These are phyloP conservation scores for Aspergillus proliferans DNA, from an alignment of 2,329 filamentous ascomycete species.

Conservation along the genomic window DNA sequence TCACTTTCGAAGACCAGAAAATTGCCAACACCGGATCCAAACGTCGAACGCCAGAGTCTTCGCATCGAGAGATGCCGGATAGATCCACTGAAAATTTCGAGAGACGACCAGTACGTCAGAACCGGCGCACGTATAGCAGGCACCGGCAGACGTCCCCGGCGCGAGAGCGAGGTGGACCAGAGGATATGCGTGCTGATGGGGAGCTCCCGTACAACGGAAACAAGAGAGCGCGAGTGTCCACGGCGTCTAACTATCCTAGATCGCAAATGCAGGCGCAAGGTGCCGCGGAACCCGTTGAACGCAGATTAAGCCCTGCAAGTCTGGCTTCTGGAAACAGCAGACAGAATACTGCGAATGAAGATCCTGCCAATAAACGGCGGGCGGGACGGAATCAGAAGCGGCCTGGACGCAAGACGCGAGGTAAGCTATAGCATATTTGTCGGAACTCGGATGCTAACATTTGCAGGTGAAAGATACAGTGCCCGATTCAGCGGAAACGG, in stretches of 20 bases:
- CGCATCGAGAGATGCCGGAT: neutral
- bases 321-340: conserved; percentile 25
- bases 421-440: conserved; percentile 11
- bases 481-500: conserved; percentile 19
- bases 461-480: conserved; percentile 25
- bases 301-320: conserved; percentile 22
- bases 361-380: conserved; percentile 2
- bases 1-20: conserved; percentile 16
- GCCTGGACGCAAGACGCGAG: conserved; percentile 20
- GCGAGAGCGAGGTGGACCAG: neutral
- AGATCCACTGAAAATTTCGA: neutral
- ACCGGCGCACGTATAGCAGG: conserved; percentile 16
- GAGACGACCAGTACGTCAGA: conserved; percentile 3
- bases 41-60: conserved; percentile 3
- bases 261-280: conserved; percentile 11
- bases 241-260: conserved; percentile 2
- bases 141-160: conserved; percentile 3
- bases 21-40: neutral
- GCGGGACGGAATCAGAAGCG: conserved; percentile 10
- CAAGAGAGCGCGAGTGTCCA: conserved; percentile 10
- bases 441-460: conserved; percentile 7
- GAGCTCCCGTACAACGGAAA: conserved; percentile 1
- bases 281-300: conserved; percentile 17
- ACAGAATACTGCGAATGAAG: conserved; percentile 9
- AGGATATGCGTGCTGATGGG: neutral